Conservation (phyloP, 2,329 filamentous ascomycete species). For the Ophiostoma ulmi region DNA sequence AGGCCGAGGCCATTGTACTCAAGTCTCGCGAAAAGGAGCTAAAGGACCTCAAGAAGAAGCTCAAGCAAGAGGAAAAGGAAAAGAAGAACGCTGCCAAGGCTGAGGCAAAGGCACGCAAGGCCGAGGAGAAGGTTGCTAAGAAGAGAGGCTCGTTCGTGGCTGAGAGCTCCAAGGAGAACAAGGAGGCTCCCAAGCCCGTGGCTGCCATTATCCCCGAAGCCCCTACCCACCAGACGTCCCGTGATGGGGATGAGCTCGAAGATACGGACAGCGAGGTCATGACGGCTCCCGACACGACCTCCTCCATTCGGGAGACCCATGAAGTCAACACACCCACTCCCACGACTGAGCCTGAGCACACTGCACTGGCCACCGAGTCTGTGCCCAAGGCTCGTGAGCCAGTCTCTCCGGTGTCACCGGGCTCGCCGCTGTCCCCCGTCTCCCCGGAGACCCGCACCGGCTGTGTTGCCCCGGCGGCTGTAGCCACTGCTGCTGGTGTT, state of each 20-base stretch:
- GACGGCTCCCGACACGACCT: constrained; percentile 20
- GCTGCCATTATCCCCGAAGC: background rate
- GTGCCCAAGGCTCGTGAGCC: background rate
- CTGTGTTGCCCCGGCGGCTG: background rate
- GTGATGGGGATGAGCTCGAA: background rate
- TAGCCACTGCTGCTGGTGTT: background rate
- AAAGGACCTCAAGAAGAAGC: constrained; percentile 48
- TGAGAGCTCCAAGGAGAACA: constrained; percentile 7
- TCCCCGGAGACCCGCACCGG: background rate
- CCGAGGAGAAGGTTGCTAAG: constrained; percentile 11
- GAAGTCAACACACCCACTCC: background rate
- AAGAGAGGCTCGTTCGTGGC: background rate
- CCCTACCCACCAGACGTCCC: background rate
- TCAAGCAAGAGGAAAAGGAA: constrained; percentile 49
- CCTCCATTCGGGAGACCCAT: background rate
- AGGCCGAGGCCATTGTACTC: constrained; percentile 39
- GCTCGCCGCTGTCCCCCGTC: background rate
- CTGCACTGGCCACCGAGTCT: background rate
- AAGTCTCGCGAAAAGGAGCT: constrained; percentile 50
- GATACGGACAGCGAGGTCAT: constrained; percentile 15
- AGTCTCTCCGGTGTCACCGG: background rate
- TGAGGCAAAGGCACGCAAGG: constrained; percentile 39
- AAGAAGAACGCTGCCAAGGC: constrained; percentile 37
- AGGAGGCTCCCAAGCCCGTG: background rate
- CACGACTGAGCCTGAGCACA: background rate